Base-by-base conservation (phyloP, 768 basidiomycete species). In the Suillus fuscotomentosus region DNA sequence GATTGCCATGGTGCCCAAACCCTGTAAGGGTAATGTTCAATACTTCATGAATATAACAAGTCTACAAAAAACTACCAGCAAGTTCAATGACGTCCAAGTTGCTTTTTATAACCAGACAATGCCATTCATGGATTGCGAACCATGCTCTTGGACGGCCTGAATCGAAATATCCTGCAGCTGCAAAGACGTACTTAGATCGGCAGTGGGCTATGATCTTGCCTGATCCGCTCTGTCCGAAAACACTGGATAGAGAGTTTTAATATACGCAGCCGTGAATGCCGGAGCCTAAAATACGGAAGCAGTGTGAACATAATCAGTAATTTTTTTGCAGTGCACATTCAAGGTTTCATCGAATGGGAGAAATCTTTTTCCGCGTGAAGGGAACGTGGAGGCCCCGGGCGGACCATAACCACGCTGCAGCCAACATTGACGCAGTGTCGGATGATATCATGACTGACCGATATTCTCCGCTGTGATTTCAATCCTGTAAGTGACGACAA, bases 31-130 rank as follows among this genome's bases (percentile, higher is more conserved):
- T 7, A 3, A 20, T 20, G 24, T 27, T 42, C 41, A 27, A n/a
- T 59, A 54, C 9, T 51, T 1, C 38, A 62, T 61, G 57, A 62
- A 34, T 59, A 11, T 38, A n/a, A n/a, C 14, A 36, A 7, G 9
- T 51, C 34, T 41, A 55, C n/a, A 31, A 36, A 60, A 9, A 61
- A 20, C 4, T 67, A 81, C 87, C 88, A 7, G 91, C 88, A 43
- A 89, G 78, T 10, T 91, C 91, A 60, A 95, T 92, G 62, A 91
- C 84, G 66, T 94, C 92, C 10, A 94, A 4, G 91, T 92, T 57
- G 84, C 83, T 62, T 84, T 84, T 48, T 84, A 86, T 3, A 93
- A 77, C 85, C 87, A 91, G 4, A 80, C 76, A 43, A 89, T 77
- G 2, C 87, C 84, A 43, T 95, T 88, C 39, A 92, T 77, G 8